A percentile compares a stretch with the other conserved stretches of the same genome.
These are phyloP conservation scores for Neoconidiobolus thromboides DNA, from an alignment of 371 early-diverging fungal genomes.

Conservation along the genomic window DNA sequence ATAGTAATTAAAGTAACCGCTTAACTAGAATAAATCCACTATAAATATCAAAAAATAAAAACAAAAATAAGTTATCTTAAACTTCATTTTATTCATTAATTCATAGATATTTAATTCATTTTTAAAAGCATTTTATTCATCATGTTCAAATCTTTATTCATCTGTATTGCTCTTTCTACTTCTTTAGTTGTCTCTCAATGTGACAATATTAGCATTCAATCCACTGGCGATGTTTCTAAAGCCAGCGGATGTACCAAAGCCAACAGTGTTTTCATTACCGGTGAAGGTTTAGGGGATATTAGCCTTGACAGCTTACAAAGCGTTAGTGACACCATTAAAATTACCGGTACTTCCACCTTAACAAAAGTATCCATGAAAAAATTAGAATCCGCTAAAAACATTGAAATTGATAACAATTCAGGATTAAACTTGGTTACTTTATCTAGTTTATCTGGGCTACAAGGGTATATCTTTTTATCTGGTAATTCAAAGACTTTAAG, in stretches of 20 bases:
- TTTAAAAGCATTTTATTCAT: no score
- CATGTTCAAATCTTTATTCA: no score
- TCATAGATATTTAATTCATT: no score
- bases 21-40: no score
- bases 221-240: background rate
- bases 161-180: no score
- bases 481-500: background rate
- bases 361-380: background rate
- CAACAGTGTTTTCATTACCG: background rate
- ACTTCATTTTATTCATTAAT: no score
- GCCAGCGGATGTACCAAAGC: background rate
- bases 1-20: no score
- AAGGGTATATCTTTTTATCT: background rate
- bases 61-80: no score
- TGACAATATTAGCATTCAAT: background rate
- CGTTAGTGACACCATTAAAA: background rate
- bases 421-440: background rate
- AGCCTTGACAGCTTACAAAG: background rate
- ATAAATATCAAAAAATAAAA: no score
- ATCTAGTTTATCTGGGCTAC: background rate
- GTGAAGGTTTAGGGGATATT: background rate
- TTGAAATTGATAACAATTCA: conserved; percentile 4
- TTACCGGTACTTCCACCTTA: background rate
- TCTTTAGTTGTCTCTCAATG: background rate
- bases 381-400: background rate